Base-by-base conservation (phyloP, 2,329 filamentous ascomycete genomes). In the Alternaria brassicicola region DNA sequence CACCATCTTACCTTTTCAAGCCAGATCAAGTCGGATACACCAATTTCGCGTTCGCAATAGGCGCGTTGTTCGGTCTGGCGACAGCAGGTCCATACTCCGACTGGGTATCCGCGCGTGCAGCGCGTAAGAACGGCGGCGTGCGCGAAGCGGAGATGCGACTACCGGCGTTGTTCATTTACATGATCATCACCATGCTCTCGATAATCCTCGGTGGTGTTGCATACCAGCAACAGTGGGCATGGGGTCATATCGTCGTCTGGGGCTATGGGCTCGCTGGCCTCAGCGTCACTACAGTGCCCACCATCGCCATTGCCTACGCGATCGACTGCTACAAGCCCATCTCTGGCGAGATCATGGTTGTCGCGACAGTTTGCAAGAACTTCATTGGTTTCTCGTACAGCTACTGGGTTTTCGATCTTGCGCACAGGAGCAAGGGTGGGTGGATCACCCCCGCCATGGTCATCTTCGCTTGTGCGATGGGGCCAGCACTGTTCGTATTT, bases 101-200 rank as follows among this genome's bases (percentile, higher is more conserved):
- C 66, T 86, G 83, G 83, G 76, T 87, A 28, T 81, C 82, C n/a
- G 84, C 82, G 47, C 74, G 79, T 15, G 79, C 81, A 1, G 87
- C 85, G 7, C 77, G 74, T 48, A 79, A 78, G 63, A 87, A 87
- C 59, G 70, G 78, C 0, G 84, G 84, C 1, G 80, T 87, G 45
- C 78, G 85, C 48, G 85, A 87, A 71, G 81, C 84, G 0, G 85
- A 87, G 65, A 86, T 87, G 84, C 78, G 84, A 23, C 66, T 87
- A 48, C 80, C 81, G 0, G 71, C 71, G 0, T 49, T 75, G 10
- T 65, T 66, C 55, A 82, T 84, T 0, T 85, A 83, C 63, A 71
- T 84, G 65, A 70, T 85, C 26, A 80, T 84, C 13, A 81, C 83
- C 3, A 74, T 83, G 25, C 69, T 85, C 25, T 82, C 80, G 2